Evolutionary conservation across 306 rosid species (phyloP).

Genomic region (Acacia confusa): DNA sequence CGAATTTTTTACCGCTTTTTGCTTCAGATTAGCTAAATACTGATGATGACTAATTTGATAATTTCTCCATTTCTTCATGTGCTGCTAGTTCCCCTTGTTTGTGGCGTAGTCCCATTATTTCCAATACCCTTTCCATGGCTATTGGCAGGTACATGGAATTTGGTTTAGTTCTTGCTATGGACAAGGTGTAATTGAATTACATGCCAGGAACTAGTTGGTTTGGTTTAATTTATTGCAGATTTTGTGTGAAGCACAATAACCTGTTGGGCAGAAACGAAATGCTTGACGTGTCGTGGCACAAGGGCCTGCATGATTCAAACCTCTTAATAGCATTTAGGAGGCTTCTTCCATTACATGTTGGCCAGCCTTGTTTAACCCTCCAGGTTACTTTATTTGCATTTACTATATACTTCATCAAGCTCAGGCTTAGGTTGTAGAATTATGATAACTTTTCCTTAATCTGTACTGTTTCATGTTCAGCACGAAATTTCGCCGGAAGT

Average conservation of each 20-base stretch:
- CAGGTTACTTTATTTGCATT: constrained; percentile 39
- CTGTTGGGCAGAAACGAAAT: constrained; percentile 59
- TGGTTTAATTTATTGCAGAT: constrained; percentile 39
- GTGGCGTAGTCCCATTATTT: too few species aligned
- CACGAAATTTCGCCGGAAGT: constrained; percentile 65
- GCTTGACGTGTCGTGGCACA: constrained; percentile 64
- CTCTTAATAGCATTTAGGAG: constrained; percentile 54
- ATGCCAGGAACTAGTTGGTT: neutral
- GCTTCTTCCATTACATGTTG: constrained; percentile 47
- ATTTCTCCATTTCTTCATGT: constrained; percentile 17
- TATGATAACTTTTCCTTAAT: neutral
- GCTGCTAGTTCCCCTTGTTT: constrained; percentile 29
- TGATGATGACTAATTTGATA: neutral
- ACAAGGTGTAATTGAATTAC: neutral
- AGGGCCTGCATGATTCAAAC: constrained; percentile 66
- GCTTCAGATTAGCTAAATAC: neutral
- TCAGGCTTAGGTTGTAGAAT: neutral
- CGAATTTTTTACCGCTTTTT: neutral
- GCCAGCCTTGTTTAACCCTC: constrained; percentile 51
- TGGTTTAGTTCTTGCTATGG: constrained; percentile 11
- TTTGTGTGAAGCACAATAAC: constrained; percentile 61
- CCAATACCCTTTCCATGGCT: constrained; percentile 38
- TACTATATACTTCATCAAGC: neutral
- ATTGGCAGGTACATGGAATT: constrained; percentile 53
- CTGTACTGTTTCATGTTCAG: constrained; percentile 34